Evolutionary conservation across 1,284 basidiomycete genomes (phyloP), one percentile per base, ranked within the genome.

Genomic region (Cryptococcus maquisensis): DNA sequence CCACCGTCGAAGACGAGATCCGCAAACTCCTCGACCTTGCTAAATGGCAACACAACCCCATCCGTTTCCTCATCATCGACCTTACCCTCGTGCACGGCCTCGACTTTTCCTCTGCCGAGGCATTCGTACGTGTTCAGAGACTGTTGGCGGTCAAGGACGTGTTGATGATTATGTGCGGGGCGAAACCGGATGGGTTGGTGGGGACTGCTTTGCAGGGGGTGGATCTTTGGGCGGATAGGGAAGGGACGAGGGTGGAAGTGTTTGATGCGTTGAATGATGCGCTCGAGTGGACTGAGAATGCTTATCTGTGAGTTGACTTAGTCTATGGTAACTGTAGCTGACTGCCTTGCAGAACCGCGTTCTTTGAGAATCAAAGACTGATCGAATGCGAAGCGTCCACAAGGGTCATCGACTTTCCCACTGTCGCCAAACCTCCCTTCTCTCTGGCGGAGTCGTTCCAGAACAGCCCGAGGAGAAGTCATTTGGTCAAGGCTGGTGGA

Each of bases 71-170:
- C 40, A 75, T 94, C 12, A 80, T 95, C 51, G 92, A 97, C 67
- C 83, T 97, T 38, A 79, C 86, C 16, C 82, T 92, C 36, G 92
- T 95, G 1, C 85, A 83, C 20, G 93, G 93, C 0, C 85, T 98
- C 26, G 95, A 98, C 75, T 88, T 98, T 81, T 94, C 90, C 0
- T 85, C 93, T 0, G 91, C 94, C 2, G 95, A 98, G 69, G 93
- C 94, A 0, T 93, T 98, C 65, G 87, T 97, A 47, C 83, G 95
- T 21, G 83, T 98, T 23, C 92, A 96, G 66, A 81, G 94, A 12
- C 71, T 98, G 16, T 79, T 98, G 21, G 79, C 83, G 12, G 83
- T 84, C 12, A 89, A 88, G 66, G 81, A 81, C 13, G 87, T 98
- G 41, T 82, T 87, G 1, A 80, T 98, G 23, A 90, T 98, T 16